Base-by-base conservation (phyloP, 2,329 filamentous ascomycete genomes). In the Sclerotinia minor region DNA sequence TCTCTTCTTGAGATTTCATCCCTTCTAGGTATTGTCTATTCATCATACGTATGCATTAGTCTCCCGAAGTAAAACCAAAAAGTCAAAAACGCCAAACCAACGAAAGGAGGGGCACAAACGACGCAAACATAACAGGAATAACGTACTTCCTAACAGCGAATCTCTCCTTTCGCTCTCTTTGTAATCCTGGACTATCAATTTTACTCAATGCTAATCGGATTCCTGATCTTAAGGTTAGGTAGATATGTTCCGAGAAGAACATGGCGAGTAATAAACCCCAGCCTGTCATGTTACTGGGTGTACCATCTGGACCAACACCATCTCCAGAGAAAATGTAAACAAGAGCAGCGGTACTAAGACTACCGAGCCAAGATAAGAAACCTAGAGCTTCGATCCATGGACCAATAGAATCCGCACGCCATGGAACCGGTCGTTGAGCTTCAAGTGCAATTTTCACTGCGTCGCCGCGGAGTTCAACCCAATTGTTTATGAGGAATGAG, bases 361-460 rank as follows among this genome's bases (percentile, higher is more conserved):
- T 95, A 52, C 95, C 95, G 32, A 97, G 82, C 95, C 95, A 98
- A 4, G 92, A 90, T n/a, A 98, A 82, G 77, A 98, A 96, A 21
- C 89, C 89, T 2, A 99, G 83, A 1, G 91, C 89, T 72, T 93
- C 87, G 17, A 98, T 82, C 90, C 93, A 98, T 0, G 95, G 94
- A 0, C 95, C 95, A 73, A 99, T 98, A 1, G 92, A 95, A 79
- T 98, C 95, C 1, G 92, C 89, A 65, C 95, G 88, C 85, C 91
- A 92, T 0, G 95, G 95, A 49, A 92, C 92, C 0, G 95, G 95
- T 4, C 95, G 89, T 75, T 94, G 90, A 83, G 92, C 94, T 78
- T 94, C 90, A 59, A 92, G 84, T 67, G 93, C 93, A 74, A 98
- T 96, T 79, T 99, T 99, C 80, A 97, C 85, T 2, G 94, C 94